A percentile compares a stretch with the other conserved stretches of the same genome.
Evolutionary conservation across 1,139 yeast genomes (phyloP).

Genomic region (Saccharomyces pastorianus): DNA sequence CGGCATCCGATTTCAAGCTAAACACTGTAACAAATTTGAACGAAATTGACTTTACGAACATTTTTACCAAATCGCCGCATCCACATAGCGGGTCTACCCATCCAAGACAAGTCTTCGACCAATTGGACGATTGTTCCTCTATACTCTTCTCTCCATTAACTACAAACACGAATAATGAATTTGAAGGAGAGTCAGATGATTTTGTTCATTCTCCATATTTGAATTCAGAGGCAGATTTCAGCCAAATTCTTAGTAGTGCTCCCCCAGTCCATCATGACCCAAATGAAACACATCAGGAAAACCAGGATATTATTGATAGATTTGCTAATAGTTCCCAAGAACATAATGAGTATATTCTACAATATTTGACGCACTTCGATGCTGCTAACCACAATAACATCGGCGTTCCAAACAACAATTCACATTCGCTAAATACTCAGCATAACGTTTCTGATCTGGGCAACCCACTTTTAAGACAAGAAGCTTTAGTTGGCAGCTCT

Average conservation of each 20-base stretch:
- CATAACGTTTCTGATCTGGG: not conserved
- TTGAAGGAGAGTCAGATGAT: not conserved
- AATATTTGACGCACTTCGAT: not conserved
- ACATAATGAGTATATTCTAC: not conserved
- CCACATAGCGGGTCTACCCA: conserved; percentile 3
- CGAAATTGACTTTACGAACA: conserved; percentile 31
- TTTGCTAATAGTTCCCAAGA: not conserved
- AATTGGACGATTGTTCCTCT: not conserved
- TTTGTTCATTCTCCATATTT: not conserved
- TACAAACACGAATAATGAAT: not conserved
- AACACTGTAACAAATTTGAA: conserved; percentile 12
- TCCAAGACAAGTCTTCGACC: not conserved
- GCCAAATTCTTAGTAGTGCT: not conserved
- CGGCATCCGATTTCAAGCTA: not conserved
- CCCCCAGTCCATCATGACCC: not conserved
- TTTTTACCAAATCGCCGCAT: conserved; percentile 22
- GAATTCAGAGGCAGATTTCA: not conserved
- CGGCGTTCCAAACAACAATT: not conserved
- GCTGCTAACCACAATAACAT: not conserved
- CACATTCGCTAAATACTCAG: not conserved
- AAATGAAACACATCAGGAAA: not conserved
- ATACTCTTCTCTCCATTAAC: not conserved
- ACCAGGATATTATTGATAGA: not conserved
- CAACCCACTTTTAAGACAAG: not conserved
- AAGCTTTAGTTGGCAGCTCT: not conserved